phyloP scores from a whole-genome alignment of 495 filamentous ascomycete species.

The Aspergillus funiculosus region DNA sequence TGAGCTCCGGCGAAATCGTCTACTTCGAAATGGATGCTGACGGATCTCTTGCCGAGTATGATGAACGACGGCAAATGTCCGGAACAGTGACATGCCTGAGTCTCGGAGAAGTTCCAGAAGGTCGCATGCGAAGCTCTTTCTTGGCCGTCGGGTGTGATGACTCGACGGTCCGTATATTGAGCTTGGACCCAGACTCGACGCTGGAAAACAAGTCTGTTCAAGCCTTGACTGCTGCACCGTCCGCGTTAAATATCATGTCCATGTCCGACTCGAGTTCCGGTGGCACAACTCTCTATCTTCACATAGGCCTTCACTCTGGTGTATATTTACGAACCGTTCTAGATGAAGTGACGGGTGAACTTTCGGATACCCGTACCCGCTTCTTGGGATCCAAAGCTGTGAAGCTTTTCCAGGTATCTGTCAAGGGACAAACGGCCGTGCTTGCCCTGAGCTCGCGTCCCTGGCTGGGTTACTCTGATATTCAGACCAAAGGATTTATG shows the following conservation, averaged over 20 bases:
- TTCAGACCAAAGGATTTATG: constrained; percentile 76
- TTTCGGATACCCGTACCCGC: constrained; percentile 88
- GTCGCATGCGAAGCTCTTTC: constrained; percentile 77
- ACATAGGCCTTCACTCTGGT: constrained; percentile 92
- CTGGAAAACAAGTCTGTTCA: constrained; percentile 91
- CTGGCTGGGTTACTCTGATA: constrained; percentile 88
- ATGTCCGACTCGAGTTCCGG: constrained; percentile 84
- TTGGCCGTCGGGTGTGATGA: constrained; percentile 96
- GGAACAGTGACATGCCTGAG: constrained; percentile 92
- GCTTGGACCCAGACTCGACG: constrained; percentile 81
- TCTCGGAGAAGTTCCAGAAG: constrained; percentile 89
- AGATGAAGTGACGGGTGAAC: constrained; percentile 88
- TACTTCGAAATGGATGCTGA: constrained; percentile 97
- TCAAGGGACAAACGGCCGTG: constrained; percentile 79
- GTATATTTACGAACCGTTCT: constrained; percentile 91
- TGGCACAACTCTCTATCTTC: constrained; percentile 79
- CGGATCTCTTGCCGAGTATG: constrained; percentile 85
- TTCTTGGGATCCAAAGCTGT: constrained; percentile 88
- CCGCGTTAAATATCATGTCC: constrained; percentile 82
- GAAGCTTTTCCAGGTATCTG: constrained; percentile 78
- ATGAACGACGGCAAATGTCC: constrained; percentile 92
- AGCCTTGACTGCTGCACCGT: constrained; percentile 83
- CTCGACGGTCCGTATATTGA: constrained; percentile 87
- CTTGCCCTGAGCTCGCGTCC: constrained; percentile 84
- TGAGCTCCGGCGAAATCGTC: constrained; percentile 92